Evolutionary conservation across 2,329 filamentous ascomycete species (phyloP).

Genomic region (Colletotrichum salicis): DNA sequence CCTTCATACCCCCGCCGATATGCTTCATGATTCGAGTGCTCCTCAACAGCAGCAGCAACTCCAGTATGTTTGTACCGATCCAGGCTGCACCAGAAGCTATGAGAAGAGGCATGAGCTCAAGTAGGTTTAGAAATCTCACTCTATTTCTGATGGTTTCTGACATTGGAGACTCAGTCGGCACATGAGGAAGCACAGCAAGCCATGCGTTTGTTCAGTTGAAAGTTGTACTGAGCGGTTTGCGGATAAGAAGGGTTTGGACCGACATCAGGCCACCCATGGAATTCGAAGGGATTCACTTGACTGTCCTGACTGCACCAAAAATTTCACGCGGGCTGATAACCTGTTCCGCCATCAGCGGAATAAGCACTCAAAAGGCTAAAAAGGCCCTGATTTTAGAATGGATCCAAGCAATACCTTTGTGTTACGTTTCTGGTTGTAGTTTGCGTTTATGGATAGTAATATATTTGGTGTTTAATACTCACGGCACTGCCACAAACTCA

Average conservation of each 20-base stretch:
- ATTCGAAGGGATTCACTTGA: neutral
- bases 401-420: neutral
- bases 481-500: too few relatives aligned
- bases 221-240: neutral
- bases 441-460: too few relatives aligned
- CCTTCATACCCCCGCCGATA: neutral
- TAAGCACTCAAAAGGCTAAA: neutral
- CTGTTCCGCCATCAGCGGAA: neutral
- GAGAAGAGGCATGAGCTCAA: neutral
- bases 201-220: neutral
- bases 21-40: neutral
- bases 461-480: too few relatives aligned
- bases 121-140: neutral
- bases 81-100: neutral
- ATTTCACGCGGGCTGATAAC: neutral
- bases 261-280: neutral
- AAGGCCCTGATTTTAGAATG: neutral
- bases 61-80: neutral
- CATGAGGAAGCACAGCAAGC: neutral
- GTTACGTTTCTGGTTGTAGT: neutral
- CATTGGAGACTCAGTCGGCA: neutral
- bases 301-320: neutral
- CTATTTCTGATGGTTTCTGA: neutral
- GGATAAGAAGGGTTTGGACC: neutral
- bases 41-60: neutral